These are phyloP conservation scores for Heterobasidion occidentale DNA, from an alignment of 1,284 basidiomycete species.

Conservation along the genomic window DNA sequence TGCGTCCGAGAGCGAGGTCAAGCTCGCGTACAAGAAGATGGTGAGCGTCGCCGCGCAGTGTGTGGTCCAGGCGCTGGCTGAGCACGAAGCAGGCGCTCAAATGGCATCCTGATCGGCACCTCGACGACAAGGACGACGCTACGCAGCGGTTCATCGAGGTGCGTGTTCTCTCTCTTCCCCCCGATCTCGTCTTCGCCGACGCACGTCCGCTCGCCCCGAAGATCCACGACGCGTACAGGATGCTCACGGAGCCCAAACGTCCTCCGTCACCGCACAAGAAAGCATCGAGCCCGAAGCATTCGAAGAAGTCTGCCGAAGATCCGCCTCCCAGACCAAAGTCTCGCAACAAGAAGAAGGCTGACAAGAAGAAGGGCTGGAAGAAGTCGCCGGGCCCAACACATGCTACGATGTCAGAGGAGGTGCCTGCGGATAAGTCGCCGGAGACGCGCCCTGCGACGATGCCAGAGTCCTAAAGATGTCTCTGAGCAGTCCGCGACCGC, in stretches of 20 bases:
- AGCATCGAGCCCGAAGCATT: background rate
- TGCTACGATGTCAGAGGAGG: background rate
- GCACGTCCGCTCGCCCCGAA: conserved; percentile 1
- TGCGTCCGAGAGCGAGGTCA: conserved; percentile 65
- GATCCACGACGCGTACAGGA: conserved; percentile 22
- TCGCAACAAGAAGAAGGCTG: background rate
- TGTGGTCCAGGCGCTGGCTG: conserved; percentile 9
- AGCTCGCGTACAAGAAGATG: conserved; percentile 79
- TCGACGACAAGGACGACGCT: conserved; percentile 41
- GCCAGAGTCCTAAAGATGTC: too few relatives aligned
- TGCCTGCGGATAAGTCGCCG: too few relatives aligned
- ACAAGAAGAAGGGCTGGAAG: background rate
- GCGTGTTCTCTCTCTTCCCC: conserved; percentile 13
- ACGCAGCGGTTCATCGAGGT: conserved; percentile 70
- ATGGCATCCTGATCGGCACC: conserved; percentile 87
- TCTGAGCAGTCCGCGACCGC: too few relatives aligned
- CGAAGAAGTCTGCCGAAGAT: background rate
- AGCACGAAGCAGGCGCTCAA: conserved; percentile 59
- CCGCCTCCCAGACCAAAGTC: background rate
- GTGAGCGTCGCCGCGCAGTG: conserved; percentile 26
- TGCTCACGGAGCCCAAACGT: conserved; percentile 8
- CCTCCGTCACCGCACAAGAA: conserved; percentile 1
- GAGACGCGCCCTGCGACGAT: too few relatives aligned
- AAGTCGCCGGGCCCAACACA: background rate
- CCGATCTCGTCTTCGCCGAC: background rate